Percentiles rank a stretch among this genome's conserved stretches.
Conservation (phyloP, 2,329 filamentous ascomycete genomes). For the Exophiala bonariae region DNA sequence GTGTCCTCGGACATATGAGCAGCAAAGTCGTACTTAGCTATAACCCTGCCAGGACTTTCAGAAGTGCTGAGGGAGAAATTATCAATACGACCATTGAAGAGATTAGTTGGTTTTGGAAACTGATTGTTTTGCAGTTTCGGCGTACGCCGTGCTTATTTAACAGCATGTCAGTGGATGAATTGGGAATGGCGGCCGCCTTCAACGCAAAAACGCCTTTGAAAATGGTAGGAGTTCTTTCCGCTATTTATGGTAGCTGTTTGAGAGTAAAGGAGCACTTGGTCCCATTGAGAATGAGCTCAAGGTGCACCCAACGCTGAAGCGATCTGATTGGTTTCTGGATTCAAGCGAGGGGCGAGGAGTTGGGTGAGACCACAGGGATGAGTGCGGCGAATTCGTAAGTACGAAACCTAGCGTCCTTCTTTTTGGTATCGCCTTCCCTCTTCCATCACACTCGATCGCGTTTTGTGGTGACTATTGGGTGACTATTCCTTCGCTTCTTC, state of each 20-base stretch:
- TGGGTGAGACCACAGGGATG: no score
- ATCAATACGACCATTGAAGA: conserved; percentile 16
- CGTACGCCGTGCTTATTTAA: conserved; percentile 1
- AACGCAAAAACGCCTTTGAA: background rate
- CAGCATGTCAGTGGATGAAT: conserved; percentile 1
- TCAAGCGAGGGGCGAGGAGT: no score
- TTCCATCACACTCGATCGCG: no score
- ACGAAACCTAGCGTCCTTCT: no score
- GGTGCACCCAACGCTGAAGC: conserved; percentile 3
- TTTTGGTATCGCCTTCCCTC: no score
- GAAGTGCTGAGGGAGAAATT: background rate
- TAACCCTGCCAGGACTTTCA: background rate
- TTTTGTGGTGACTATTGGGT: no score
- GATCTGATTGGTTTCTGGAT: no score
- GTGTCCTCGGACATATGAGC: conserved; percentile 17
- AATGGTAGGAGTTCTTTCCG: conserved; percentile 1
- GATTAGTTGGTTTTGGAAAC: conserved; percentile 1
- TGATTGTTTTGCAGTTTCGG: background rate
- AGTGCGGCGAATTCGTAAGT: no score
- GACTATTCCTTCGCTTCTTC: no score
- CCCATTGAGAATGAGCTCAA: background rate
- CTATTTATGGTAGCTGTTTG: conserved; percentile 4
- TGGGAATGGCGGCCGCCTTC: background rate
- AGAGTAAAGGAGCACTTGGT: background rate
- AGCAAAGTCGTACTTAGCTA: conserved; percentile 15